These are phyloP conservation scores for Aspergillus tubingensis DNA, from an alignment of 2,329 filamentous ascomycete genomes.

Conservation along the genomic window DNA sequence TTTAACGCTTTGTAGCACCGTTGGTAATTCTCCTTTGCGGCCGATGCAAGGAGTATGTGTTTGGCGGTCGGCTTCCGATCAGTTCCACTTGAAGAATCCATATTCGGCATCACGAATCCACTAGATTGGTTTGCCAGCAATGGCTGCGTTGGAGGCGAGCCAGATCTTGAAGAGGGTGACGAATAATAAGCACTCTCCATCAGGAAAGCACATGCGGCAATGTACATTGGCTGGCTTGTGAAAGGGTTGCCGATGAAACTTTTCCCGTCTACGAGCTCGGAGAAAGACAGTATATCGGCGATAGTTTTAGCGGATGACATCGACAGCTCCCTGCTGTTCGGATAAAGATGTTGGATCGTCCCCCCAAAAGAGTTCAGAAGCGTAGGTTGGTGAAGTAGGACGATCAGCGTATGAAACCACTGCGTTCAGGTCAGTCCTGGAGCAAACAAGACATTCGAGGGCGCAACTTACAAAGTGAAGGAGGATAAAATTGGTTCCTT, in stretches of 20 bases:
- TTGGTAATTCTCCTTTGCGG: constrained; percentile 84
- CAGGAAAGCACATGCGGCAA: constrained; percentile 84
- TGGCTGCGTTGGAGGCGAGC: constrained; percentile 50
- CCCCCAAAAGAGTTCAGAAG: constrained; percentile 75
- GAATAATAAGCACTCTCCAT: constrained; percentile 77
- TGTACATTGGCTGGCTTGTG: constrained; percentile 87
- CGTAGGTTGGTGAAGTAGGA: constrained; percentile 81
- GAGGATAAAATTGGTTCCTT: constrained; percentile 84
- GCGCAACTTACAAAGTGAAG: constrained; percentile 63
- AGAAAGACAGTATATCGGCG: constrained; percentile 83
- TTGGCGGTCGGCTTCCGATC: constrained; percentile 51
- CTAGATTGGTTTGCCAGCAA: constrained; percentile 35
- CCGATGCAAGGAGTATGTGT: constrained; percentile 75
- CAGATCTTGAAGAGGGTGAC: constrained; percentile 63
- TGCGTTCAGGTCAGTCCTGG: constrained; percentile 22
- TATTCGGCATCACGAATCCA: constrained; percentile 37
- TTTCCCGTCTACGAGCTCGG: constrained; percentile 80
- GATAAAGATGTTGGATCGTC: constrained; percentile 69
- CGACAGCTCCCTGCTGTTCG: constrained; percentile 76
- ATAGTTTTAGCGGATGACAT: constrained; percentile 93
- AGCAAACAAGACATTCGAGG: not conserved
- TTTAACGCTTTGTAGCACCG: constrained; percentile 81
- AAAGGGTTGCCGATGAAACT: constrained; percentile 88
- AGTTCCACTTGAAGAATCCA: constrained; percentile 30
- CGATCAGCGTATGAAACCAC: constrained; percentile 86